Evolutionary conservation across 768 basidiomycete species (phyloP), one percentile per base, ranked within the genome.

Genomic region (Auricularia sp.): DNA sequence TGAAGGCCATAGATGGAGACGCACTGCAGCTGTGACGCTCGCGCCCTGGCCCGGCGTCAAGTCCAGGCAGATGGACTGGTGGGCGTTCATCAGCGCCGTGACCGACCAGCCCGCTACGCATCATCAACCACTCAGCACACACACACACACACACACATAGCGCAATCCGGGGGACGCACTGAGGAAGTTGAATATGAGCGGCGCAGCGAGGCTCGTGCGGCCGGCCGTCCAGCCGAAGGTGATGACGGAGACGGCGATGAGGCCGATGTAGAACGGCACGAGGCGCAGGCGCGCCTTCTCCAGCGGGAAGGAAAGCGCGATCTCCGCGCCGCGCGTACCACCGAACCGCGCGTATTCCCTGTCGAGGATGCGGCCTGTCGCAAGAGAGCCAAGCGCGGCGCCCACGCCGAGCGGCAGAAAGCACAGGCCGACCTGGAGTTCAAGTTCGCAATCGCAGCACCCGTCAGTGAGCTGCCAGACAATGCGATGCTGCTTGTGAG

Each of bases 331-430:
- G 69, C 65, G 63, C 36, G 70, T 67, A 59, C 67, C 65, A 62
- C 73, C 78, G 59, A 76, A 75, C 67, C 70, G 73, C 67, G 69
- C 80, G 71, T 87, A 95, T 66, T 91, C 85, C 67, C 76, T 75
- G 68, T 94, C 88, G 8, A 92, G 72, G 11, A 89, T 69, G 63
- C 77, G 81, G 2, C 92, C 91, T 23, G 78, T 84, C 1, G 79
- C 29, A n/a, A 78, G 71, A 21, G 84, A 80, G 12, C 90, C 87
- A 16, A 87, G 61, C 8, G 84, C 73, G 75, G 86, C 85, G 0
- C 92, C 93, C 16, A 83, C 81, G 1, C 91, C 93, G 61, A 87
- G 81, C 1, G 85, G 83, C 63, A 93, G 75, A 76, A 87, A 94
- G 72, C 88, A 92, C 3, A 94, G 74, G 2, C 92, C 92, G 36